A percentile compares a stretch with the other conserved stretches of the same genome.
Evolutionary conservation across 495 filamentous ascomycete species (phyloP).

Genomic region (Xanthoparmelia taractica): DNA sequence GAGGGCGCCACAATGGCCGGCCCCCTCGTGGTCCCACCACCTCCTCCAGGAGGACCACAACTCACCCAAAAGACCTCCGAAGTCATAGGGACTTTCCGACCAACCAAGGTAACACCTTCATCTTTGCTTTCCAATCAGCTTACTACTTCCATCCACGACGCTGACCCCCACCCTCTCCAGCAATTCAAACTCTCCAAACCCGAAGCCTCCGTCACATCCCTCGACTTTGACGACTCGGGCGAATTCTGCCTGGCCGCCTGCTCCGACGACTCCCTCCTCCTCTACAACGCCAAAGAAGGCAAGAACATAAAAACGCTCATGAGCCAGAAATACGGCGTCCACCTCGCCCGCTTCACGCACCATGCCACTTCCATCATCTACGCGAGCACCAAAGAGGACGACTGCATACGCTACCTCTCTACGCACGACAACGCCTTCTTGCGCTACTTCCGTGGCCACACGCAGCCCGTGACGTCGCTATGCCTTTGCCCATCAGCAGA

Average conservation of each 20-base stretch:
- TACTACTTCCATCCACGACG: not conserved
- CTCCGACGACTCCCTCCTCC: conserved; percentile 86
- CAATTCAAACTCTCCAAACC: conserved; percentile 24
- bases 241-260: conserved; percentile 81
- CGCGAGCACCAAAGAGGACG: conserved; percentile 88
- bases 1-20: conserved; percentile 18
- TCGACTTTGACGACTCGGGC: conserved; percentile 94
- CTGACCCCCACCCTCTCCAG: conserved; percentile 11
- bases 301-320: conserved; percentile 76
- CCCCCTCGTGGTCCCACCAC: conserved; percentile 25
- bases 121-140: not conserved
- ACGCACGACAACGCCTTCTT: conserved; percentile 93
- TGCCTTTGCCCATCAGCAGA: conserved; percentile 59
- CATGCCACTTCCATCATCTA: conserved; percentile 82
- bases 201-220: conserved; percentile 49
- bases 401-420: conserved; percentile 83
- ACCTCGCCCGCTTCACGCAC: conserved; percentile 90
- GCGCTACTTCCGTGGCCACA: conserved; percentile 89
- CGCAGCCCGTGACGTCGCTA: conserved; percentile 70
- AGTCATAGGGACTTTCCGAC: conserved; percentile 40
- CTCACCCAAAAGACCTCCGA: conserved; percentile 40
- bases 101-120: conserved; percentile 37
- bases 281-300: conserved; percentile 87
- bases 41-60: conserved; percentile 29
- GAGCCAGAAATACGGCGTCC: conserved; percentile 88